Evolutionary conservation across 768 basidiomycete genomes (phyloP), one percentile per base, ranked within the genome.

Genomic region (Mycena galopus): DNA sequence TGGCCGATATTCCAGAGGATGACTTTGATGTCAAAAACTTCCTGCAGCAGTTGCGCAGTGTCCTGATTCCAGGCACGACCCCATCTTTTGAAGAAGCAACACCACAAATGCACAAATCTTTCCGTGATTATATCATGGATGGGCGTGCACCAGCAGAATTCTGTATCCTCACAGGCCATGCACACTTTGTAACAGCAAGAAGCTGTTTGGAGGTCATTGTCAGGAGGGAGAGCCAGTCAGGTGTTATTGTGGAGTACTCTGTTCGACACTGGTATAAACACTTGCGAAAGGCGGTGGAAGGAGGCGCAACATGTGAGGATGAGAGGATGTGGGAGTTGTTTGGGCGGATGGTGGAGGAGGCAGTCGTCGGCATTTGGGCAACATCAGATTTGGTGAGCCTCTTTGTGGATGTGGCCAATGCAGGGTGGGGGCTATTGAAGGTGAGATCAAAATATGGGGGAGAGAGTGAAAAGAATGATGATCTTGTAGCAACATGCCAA

Each of bases 61-160:
- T 58, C 17, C 17, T 44, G 42, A 19, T 44, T 10, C 42, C 42
- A 19, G 42, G 42, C 42, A 44, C 35, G 10, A 39, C 58, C n/a
- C 9, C 58, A 60, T 35, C 35, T 39, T 60, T 60, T 30, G 21
- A n/a, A 35, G 58, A 60, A 23, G 58, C 58, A 60, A 60, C 58
- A 60, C 58, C 58, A 60, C 58, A 60, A 29, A 60, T 60, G 35
- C 58, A 60, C 58, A 60, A 60, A 25, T 60, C 58, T 37, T 60
- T 60, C 21, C 58, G 35, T 60, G 58, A 60, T 60, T 61, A 61
- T 33, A 61, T 61, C 59, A 61, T 21, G 19, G 17, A 21, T 61
- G 59, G 35, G 32, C 55, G 32, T 58, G 59, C 59, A 44, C 59
- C 59, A n/a, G 21, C n/a, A 4, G 39, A 61, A 61, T 61, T 61